Evolutionary conservation across 306 rosid species (phyloP).

Genomic region (Nissolia schottii): DNA sequence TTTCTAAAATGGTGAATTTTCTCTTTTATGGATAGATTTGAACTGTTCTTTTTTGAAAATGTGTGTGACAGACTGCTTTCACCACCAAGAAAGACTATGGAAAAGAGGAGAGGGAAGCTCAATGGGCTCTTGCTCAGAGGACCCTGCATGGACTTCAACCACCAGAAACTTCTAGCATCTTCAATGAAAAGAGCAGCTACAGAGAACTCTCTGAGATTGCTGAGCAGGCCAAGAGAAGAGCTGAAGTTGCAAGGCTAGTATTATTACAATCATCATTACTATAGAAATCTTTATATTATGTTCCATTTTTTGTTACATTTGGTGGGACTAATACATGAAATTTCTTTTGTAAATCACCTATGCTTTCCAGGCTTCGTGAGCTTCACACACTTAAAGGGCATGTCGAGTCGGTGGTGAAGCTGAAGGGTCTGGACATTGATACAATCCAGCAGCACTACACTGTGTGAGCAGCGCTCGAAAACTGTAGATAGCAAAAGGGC

Average conservation of each 20-base stretch:
- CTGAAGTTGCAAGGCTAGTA: constrained; percentile 90
- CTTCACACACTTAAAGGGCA: constrained; percentile 94
- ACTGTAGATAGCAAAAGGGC: constrained; percentile 25
- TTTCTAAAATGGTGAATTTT: not conserved
- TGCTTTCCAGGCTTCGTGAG: constrained; percentile 78
- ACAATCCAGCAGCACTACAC: constrained; percentile 97
- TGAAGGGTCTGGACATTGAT: constrained; percentile 90
- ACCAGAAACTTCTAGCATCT: constrained; percentile 51
- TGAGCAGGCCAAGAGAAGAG: constrained; percentile 98
- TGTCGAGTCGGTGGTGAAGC: constrained; percentile 97
- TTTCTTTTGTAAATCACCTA: not conserved
- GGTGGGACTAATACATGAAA: not conserved
- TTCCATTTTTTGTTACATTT: not conserved
- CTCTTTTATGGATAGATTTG: constrained; percentile 10
- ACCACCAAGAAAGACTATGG: constrained; percentile 99
- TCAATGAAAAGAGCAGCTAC: constrained; percentile 83
- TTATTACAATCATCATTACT: not conserved
- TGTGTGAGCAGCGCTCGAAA: constrained; percentile 44
- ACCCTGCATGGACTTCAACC: constrained; percentile 97
- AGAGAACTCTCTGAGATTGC: constrained; percentile 96
- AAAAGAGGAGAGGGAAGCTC: constrained; percentile 93
- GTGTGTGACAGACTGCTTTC: constrained; percentile 77
- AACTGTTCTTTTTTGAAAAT: constrained; percentile 13
- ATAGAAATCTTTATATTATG: not conserved
- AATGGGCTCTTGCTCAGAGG: constrained; percentile 99